phyloP scores from a whole-genome alignment of 2,329 filamentous ascomycete genomes.

The Furcasterigmium sp. region DNA sequence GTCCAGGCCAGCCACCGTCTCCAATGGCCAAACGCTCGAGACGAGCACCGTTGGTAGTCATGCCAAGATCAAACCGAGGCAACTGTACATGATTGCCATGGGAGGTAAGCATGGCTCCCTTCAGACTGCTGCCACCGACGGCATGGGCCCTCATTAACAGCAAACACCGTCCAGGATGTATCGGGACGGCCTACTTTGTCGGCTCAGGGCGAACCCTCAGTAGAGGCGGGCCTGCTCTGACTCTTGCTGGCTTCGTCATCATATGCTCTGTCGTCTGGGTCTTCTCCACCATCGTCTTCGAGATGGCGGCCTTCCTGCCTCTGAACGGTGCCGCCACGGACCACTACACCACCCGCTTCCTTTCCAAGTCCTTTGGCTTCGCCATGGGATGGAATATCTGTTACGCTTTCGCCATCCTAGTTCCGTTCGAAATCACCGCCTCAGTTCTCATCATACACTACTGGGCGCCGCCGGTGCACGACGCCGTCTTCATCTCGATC shows the following conservation, averaged over 20 bases:
- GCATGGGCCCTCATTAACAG: too few species aligned
- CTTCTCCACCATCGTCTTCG: constrained; percentile 64
- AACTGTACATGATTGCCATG: constrained; percentile 7
- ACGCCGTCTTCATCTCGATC: constrained; percentile 67
- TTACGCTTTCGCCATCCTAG: constrained; percentile 74
- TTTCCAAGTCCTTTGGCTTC: constrained; percentile 68
- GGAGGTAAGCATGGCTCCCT: too few species aligned
- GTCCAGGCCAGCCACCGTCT: too few species aligned
- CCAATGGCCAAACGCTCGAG: too few species aligned
- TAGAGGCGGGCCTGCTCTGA: constrained; percentile 59
- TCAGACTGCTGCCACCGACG: too few species aligned
- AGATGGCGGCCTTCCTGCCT: constrained; percentile 76
- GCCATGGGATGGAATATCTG: constrained; percentile 81
- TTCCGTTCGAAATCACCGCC: constrained; percentile 66
- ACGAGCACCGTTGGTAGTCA: neutral
- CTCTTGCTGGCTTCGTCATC: constrained; percentile 63
- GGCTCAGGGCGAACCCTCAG: constrained; percentile 59
- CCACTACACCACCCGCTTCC: constrained; percentile 66
- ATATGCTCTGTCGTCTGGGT: constrained; percentile 69
- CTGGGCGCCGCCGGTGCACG: constrained; percentile 57
- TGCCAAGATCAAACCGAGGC: constrained; percentile 1
- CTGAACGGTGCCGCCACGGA: constrained; percentile 71
- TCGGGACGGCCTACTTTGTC: constrained; percentile 69
- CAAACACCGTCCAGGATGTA: too few species aligned
- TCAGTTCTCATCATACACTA: constrained; percentile 72